phyloP scores from a whole-genome alignment of 2,329 filamentous ascomycete genomes.

The Massarina eburnea region DNA sequence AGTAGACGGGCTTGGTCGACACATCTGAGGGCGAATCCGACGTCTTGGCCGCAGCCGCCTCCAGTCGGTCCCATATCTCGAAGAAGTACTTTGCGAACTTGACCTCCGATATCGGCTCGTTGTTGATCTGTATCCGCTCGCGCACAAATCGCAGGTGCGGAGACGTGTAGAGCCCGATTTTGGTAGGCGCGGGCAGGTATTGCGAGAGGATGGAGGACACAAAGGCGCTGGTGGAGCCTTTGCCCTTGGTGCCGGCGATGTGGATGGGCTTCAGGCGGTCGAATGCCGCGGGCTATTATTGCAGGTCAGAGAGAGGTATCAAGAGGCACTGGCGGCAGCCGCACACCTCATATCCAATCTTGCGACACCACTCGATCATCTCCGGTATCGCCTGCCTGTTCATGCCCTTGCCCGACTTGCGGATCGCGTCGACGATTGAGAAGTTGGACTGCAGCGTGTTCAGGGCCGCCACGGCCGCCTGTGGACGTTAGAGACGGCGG shows the following conservation, averaged over 20 bases:
- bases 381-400: conserved; percentile 79
- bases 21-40: conserved; percentile 53
- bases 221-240: conserved; percentile 85
- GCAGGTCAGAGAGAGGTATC: conserved; percentile 9
- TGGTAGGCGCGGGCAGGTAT: conserved; percentile 55
- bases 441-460: conserved; percentile 80
- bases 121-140: conserved; percentile 82
- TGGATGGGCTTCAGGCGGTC: conserved; percentile 69
- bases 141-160: conserved; percentile 82
- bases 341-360: conserved; percentile 73
- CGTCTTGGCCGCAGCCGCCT: conserved; percentile 54
- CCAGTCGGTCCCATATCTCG: conserved; percentile 74
- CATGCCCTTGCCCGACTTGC: conserved; percentile 71
- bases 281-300: conserved; percentile 63
- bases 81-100: conserved; percentile 79
- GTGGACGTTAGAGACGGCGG: conserved; percentile 30
- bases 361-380: conserved; percentile 75
- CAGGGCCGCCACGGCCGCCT: conserved; percentile 72
- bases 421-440: conserved; percentile 73
- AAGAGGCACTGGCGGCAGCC: conserved; percentile 17
- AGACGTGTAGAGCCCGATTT: conserved; percentile 80
- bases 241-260: conserved; percentile 91
- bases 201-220: conserved; percentile 75
- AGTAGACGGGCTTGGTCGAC: conserved; percentile 81
- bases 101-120: conserved; percentile 66